Conservation (phyloP, 306 rosid genomes). For the Casuarina glauca region DNA sequence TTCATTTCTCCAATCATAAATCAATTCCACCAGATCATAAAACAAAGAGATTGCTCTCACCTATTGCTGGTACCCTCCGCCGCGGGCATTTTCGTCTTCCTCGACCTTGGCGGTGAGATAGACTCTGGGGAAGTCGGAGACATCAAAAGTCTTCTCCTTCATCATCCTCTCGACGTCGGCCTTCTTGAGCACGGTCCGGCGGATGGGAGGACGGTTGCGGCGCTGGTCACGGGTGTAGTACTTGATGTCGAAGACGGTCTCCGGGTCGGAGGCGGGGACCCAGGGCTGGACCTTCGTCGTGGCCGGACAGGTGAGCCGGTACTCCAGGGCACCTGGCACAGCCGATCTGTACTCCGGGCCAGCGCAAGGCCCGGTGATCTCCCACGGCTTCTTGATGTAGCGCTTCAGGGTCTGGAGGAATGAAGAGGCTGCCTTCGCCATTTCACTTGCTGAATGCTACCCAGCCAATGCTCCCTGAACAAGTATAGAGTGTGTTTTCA, state of each 20-base stretch:
- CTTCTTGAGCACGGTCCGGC: slow-evolving; percentile 65
- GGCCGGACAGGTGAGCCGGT: slow-evolving; percentile 80
- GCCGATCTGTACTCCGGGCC: slow-evolving; percentile 67
- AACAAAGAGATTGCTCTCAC: slow-evolving; percentile 9
- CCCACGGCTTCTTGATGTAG: slow-evolving; percentile 91
- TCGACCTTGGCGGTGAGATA: slow-evolving; percentile 53
- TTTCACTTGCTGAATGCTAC: slow-evolving; percentile 3
- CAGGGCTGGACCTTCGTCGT: slow-evolving; percentile 41
- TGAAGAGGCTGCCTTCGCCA: slow-evolving; percentile 42
- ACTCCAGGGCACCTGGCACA: slow-evolving; percentile 66
- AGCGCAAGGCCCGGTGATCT: slow-evolving; percentile 88
- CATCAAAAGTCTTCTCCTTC: slow-evolving; percentile 55
- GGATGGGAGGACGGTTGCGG: slow-evolving; percentile 89
- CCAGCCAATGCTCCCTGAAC: not conserved
- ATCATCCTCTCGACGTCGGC: slow-evolving; percentile 54
- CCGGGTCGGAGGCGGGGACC: slow-evolving; percentile 75
- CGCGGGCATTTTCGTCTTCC: slow-evolving; percentile 64
- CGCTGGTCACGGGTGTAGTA: slow-evolving; percentile 84
- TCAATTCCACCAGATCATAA: not conserved
- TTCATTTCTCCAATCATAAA: not conserved
- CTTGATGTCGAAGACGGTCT: slow-evolving; percentile 84
- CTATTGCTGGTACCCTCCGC: slow-evolving; percentile 90
- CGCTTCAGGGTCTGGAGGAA: slow-evolving; percentile 58
- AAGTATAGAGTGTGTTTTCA: no score
- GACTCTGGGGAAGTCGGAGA: slow-evolving; percentile 69